These are phyloP conservation scores for Fusarium sp. DNA, from an alignment of 2,329 filamentous ascomycete species.

Conservation along the genomic window DNA sequence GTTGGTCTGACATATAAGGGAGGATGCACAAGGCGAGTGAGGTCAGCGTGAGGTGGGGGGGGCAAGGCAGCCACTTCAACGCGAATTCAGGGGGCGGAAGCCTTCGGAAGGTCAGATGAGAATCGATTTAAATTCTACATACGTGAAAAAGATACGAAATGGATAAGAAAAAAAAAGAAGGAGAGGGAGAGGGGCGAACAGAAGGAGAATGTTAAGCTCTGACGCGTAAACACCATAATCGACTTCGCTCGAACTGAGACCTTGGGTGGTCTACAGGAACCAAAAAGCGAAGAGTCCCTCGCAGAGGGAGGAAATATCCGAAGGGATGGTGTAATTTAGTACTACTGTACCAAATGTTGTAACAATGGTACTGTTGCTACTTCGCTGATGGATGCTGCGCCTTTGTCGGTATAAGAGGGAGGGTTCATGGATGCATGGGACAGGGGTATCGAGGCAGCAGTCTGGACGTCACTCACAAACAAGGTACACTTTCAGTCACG, in stretches of 20 bases:
- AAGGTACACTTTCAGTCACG: background rate
- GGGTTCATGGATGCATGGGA: background rate
- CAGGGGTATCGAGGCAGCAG: background rate
- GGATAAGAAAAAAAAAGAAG: background rate
- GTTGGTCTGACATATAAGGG: background rate
- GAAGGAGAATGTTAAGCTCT: background rate
- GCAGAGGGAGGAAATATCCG: background rate
- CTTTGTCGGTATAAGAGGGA: background rate
- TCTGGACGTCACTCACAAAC: background rate
- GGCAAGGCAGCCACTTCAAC: background rate
- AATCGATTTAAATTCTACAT: background rate
- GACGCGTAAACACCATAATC: too few relatives aligned
- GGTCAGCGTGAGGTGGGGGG: background rate
- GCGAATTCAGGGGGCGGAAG: background rate
- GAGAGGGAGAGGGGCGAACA: background rate
- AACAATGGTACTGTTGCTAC: background rate
- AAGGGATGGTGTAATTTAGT: background rate
- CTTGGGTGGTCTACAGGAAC: background rate
- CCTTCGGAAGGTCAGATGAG: background rate
- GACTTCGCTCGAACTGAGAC: background rate
- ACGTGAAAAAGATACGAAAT: background rate
- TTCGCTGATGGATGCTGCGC: background rate
- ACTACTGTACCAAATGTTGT: background rate
- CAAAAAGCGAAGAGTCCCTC: conserved; percentile 25
- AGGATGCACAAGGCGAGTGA: background rate